Evolutionary conservation across 2,329 filamentous ascomycete species (phyloP), one percentile per base, ranked within the genome.

Genomic region (Chaetomium strumarium): DNA sequence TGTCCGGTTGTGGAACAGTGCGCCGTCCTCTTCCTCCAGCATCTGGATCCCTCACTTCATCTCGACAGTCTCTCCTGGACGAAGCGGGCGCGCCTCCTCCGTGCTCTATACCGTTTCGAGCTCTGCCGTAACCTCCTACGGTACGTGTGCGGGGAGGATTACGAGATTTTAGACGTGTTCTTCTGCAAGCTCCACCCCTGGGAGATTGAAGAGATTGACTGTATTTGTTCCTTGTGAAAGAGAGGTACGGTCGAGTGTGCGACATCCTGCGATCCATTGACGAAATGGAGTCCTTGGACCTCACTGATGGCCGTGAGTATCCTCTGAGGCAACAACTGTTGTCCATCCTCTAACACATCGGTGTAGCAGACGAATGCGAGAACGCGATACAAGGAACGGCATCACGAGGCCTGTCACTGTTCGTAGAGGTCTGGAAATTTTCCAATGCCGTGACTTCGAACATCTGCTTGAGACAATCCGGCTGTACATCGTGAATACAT

Each of bases 21-120:
- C 33, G 31, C 50, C 6, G 30, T 16, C 17, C 2, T 48, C 19
- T 48, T 52, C 16, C 45, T 48, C 10, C 36, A 6, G 6, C n/a
- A 41, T 9, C 29, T 48, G n/a, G 38, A 48, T 16, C 14, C 30
- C 11, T 20, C 39, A 11, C 44, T 39, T n/a, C 31, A 2, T 1
- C 20, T 33, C 20, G 24, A 7, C 33, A 19, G 19, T 10, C 45
- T 48, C 12, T 48, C 44, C 16, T 4, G 14, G 7, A 52, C 40
- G 16, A 45, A 52, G 20, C 45, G 24, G 10, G 47, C 39, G 5
- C 42, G n/a, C n/a, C n/a, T n/a, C n/a, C 19, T 52, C 2, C 50
- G 58, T 3, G 53, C 53, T 4, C 40, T 60, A 5, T 60, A 60
- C 47, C 53, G 58, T 41, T 58, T 56, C 34, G 30, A 60, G 36